Base-by-base conservation (phyloP, 768 basidiomycete species). In the Tylopilus sp. region DNA sequence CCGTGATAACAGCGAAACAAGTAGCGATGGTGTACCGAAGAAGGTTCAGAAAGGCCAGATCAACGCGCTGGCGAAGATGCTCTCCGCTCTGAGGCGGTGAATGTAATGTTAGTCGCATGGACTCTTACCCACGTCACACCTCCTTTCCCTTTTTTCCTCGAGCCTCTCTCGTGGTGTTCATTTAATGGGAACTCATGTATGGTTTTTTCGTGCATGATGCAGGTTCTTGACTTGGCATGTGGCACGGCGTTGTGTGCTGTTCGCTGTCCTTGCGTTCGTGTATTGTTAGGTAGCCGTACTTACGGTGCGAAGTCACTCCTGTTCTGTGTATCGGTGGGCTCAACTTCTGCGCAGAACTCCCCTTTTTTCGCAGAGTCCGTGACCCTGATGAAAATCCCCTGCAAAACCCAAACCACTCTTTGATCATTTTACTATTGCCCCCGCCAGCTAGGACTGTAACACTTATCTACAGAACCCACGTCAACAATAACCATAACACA, bases 11-110 rank as follows among this genome's bases (percentile, higher is more conserved):
- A 47, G 41, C 49, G 66, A 66, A 55, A 30, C 53, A 34, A 54
- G 51, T 41, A 50, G 48, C 40, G 78, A 80, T 30, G 75, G 77
- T 45, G 72, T 73, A 45, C 80, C 82, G 47, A 74, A 89, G 79
- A 92, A 88, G 74, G 86, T 89, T 64, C 86, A 91, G 75, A 92
- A 86, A 72, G 89, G 87, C 44, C 92, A 94, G 76, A 93, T 93
- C 73, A 85, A 86, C 63, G 82, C 89, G 37, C 76, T 95, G 62
- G 92, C 92, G 53, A 94, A 94, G 84, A 91, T 95, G 89, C 75
- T 94, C 53, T 90, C 85, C 52, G 87, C 87, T 47, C 71, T 90
- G 71, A 78, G 87, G 64, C 85, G 85, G 64, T 88, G 49, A 68
- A 58, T 65, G 63, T 63, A 59, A 67, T 57, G 65, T 63, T 64